Base-by-base conservation (phyloP, 208 protist genomes). In the Naegleria lovaniensis region DNA sequence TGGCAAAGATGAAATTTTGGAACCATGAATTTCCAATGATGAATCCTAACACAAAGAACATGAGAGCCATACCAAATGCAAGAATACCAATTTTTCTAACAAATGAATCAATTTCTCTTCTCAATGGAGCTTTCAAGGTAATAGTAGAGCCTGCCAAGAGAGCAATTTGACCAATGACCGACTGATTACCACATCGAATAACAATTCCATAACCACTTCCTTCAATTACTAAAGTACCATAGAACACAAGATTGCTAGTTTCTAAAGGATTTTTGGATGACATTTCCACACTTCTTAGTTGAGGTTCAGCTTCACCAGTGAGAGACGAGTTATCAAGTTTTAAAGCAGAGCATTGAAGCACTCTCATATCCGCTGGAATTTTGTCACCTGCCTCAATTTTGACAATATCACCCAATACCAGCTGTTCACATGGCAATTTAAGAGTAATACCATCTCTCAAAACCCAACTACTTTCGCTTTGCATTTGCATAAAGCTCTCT, bases 141-240 rank as follows among this genome's bases (percentile, higher is more conserved):
- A 86, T 83, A 39, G 90, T 89, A 7, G 41, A 36, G 9, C 40
- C 22, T 7, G 92, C 94, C 0, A 97, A 83, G 7, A 36, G 33
- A 36, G 95, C 95, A 75, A 97, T 95, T 33, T 90, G 84, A 52
- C 96, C 96, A 90, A 98, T 95, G n/a, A 95, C 89, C 40, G 96
- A 97, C 36, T 90, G n/a, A 89, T 98, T 94, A 83, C 96, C 96
- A 33, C 93, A 96, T 52, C 59, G 5, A 13, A 97, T 91, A 59
- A 96, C 95, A n/a, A 97, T 76, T 79, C 95, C 96, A 39, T 91
- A 84, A 76, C 89, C 93, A 11, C 48, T 76, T 76, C 96, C 96
- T 43, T 94, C 91, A 19, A 95, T 90, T 79, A 90, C 88, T 0
- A 91, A 36, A 33, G 96, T 97, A 76, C 92, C 90, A 89, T 91